These are phyloP conservation scores for Fusarium sp. DNA, from an alignment of 2,329 filamentous ascomycete species.

Conservation along the genomic window DNA sequence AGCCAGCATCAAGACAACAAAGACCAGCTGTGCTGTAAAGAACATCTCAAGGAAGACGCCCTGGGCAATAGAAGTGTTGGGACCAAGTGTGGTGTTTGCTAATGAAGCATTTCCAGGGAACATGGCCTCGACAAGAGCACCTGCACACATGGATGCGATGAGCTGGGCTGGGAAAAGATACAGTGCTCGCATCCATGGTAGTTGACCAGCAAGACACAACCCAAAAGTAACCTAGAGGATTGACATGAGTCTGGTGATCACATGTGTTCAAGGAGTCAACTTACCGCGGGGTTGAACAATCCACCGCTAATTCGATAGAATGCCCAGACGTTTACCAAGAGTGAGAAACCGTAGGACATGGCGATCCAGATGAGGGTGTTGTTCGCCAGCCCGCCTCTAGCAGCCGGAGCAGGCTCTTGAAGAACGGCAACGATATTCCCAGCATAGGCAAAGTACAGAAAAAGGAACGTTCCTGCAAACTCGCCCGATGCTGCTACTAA, in stretches of 20 bases:
- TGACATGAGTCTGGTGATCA: neutral
- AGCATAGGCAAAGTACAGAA: conserved; percentile 47
- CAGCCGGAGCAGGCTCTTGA: conserved; percentile 26
- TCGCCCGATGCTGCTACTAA: conserved; percentile 43
- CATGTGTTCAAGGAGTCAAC: neutral
- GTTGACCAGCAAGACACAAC: conserved; percentile 36
- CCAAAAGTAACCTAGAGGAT: conserved; percentile 41
- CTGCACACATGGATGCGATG: conserved; percentile 68
- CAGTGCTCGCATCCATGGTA: conserved; percentile 35
- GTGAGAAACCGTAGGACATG: conserved; percentile 50
- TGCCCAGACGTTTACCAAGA: conserved; percentile 67
- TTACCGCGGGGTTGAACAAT: conserved; percentile 58
- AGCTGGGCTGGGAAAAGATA: conserved; percentile 69
- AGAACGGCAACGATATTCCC: conserved; percentile 42
- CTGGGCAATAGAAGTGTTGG: conserved; percentile 63
- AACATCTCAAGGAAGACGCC: conserved; percentile 77
- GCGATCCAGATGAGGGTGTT: conserved; percentile 39
- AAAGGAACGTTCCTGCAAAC: conserved; percentile 44
- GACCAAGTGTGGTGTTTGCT: conserved; percentile 64
- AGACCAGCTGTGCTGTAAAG: conserved; percentile 71
- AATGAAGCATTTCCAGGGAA: conserved; percentile 68
- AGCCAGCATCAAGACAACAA: conserved; percentile 76
- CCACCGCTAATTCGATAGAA: conserved; percentile 67
- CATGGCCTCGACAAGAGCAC: conserved; percentile 68
- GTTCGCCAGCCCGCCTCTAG: conserved; percentile 25